Evolutionary conservation across 2,329 filamentous ascomycete genomes (phyloP).

Genomic region (Aspergillus fumigatus): DNA sequence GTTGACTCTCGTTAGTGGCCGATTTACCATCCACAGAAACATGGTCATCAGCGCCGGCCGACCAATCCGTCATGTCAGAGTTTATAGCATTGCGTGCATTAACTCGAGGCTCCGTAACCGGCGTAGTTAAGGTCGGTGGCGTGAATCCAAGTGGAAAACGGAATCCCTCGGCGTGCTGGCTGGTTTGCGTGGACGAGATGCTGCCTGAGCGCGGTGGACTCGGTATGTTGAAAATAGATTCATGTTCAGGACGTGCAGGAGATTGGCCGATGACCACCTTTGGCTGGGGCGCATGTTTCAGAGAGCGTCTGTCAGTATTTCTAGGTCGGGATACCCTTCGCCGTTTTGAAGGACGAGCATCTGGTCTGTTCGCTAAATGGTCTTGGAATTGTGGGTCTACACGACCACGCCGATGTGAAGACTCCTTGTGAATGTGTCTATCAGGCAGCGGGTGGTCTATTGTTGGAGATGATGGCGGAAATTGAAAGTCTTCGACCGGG

Average conservation of each 20-base stretch:
- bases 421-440: background rate
- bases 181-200: constrained; percentile 21
- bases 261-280: constrained; percentile 25
- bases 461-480: constrained; percentile 24
- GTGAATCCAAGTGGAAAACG: constrained; percentile 34
- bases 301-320: constrained; percentile 5
- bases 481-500: constrained; percentile 25
- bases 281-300: constrained; percentile 11
- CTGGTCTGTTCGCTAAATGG: constrained; percentile 1
- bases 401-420: background rate
- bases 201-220: constrained; percentile 40
- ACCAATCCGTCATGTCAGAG: constrained; percentile 9
- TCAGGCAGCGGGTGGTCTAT: constrained; percentile 5
- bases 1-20: constrained; percentile 13
- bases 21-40: constrained; percentile 12
- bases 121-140: constrained; percentile 23
- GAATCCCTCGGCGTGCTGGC: constrained; percentile 25
- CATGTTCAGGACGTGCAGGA: constrained; percentile 2
- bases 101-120: constrained; percentile 19
- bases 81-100: constrained; percentile 16
- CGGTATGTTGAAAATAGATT: constrained; percentile 29
- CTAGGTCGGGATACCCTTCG: constrained; percentile 28
- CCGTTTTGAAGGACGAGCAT: constrained; percentile 28
- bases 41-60: constrained; percentile 11
- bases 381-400: constrained; percentile 3